phyloP scores from a whole-genome alignment of 2,329 filamentous ascomycete genomes.

The Clarireedia monteithiana region DNA sequence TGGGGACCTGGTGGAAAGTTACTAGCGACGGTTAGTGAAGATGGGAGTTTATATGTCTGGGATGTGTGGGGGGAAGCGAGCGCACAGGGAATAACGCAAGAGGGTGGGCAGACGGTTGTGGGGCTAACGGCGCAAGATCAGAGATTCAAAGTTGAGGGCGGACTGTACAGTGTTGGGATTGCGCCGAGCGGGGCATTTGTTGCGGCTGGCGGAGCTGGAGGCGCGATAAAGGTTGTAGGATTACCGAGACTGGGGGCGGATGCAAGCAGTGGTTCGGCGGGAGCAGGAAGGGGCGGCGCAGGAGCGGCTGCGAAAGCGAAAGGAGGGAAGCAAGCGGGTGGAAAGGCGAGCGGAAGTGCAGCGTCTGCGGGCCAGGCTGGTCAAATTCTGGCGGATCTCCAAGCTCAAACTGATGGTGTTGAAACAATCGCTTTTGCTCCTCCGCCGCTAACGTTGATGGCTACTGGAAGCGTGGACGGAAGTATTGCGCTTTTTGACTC shows the following conservation, averaged over 20 bases:
- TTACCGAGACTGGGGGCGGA: slow-evolving; percentile 53
- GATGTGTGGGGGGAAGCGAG: slow-evolving; percentile 42
- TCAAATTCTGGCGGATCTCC: slow-evolving; percentile 73
- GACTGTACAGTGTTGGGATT: slow-evolving; percentile 80
- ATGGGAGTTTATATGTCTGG: slow-evolving; percentile 84
- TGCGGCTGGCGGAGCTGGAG: slow-evolving; percentile 81
- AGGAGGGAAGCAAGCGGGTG: slow-evolving; percentile 29
- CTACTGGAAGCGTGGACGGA: slow-evolving; percentile 63
- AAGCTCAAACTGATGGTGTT: slow-evolving; percentile 70
- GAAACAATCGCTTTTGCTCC: slow-evolving; percentile 67
- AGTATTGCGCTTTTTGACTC: slow-evolving; percentile 83
- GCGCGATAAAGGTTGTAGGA: slow-evolving; percentile 76
- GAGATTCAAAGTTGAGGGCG: slow-evolving; percentile 85
- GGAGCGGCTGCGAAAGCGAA: slow-evolving; percentile 21
- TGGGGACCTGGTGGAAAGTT: slow-evolving; percentile 87
- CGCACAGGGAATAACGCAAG: slow-evolving; percentile 46
- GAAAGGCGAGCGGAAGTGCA: slow-evolving; percentile 33
- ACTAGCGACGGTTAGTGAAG: slow-evolving; percentile 82
- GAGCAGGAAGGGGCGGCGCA: slow-evolving; percentile 21
- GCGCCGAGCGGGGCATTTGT: slow-evolving; percentile 73
- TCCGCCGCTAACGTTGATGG: slow-evolving; percentile 45
- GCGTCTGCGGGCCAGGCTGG: slow-evolving; percentile 46
- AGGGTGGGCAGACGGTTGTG: slow-evolving; percentile 58
- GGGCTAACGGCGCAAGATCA: slow-evolving; percentile 74
- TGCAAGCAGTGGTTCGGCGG: slow-evolving; percentile 17